Base-by-base conservation (phyloP, 306 rosid genomes). In the Oxytropis ochrocephala region DNA sequence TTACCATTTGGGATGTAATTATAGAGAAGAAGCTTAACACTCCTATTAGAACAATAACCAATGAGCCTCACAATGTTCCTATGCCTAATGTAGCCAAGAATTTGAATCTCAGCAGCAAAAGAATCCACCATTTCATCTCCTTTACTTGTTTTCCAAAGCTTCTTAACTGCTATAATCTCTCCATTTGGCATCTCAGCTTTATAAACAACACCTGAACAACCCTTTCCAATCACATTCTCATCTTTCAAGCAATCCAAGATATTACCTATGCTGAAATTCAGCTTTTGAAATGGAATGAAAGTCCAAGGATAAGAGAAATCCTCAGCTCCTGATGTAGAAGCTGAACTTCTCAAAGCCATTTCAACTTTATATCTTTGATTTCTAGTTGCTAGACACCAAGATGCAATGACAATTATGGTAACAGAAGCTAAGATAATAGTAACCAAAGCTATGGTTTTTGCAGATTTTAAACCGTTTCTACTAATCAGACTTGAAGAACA, bases 261-360 rank as follows among this genome's bases (percentile, higher is more conserved):
- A 78, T 85, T 89, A 44, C 80, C 97, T 30, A 94, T 69, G 65
- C 83, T 80, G 86, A 94, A 88, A 76, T 84, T 88, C 39, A 94
- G 84, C 80, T 94, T 94, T 75, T 91, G 97, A 74, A 94, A 94
- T 5, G 99, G 99, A 67, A 94, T 94, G 83, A 94, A 94, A 75
- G 92, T 85, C 99, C 99, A 94, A 10, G 99, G 99, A 75, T 94
- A 91, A 6, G 99, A 94, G 85, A 94, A 94, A 84, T 94, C 99
- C 72, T 94, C 97, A n/a, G 82, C 87, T 50, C 90, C 90, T 6
- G 89, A 72, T 14, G 87, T 44, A 7, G 86, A 76, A 17, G 75
- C 56, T 9, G 73, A 65, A 14, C 78, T 21, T 21, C 83, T 85
- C 43, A 76, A 77, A 61, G 85, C 72, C 62, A 85, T 91, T 32